phyloP scores from a whole-genome alignment of 2,329 filamentous ascomycete species.

The Sporothrix euskadiensis region DNA sequence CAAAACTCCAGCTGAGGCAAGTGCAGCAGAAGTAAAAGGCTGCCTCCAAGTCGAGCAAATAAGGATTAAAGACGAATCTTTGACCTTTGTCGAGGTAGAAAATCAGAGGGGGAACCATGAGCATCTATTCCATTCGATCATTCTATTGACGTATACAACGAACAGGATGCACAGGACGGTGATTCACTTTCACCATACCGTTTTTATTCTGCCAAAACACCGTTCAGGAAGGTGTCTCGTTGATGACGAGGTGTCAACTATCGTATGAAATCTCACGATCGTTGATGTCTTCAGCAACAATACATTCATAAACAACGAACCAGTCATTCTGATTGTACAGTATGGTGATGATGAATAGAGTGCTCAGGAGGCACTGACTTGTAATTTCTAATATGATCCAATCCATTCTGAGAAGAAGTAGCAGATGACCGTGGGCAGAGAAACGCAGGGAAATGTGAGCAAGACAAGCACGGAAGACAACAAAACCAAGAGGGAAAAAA shows the following conservation, averaged over 20 bases:
- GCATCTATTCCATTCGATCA: background rate
- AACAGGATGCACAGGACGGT: background rate
- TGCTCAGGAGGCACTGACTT: background rate
- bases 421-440: background rate
- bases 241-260: background rate
- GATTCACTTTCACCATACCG: background rate
- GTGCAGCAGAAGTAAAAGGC: background rate
- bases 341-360: background rate
- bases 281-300: too few relatives aligned
- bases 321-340: too few relatives aligned
- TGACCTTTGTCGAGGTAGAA: background rate
- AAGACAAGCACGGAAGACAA: background rate
- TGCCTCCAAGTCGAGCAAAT: too few relatives aligned
- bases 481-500: background rate
- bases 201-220: background rate
- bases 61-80: too few relatives aligned
- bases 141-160: background rate
- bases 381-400: slow-evolving; percentile 11
- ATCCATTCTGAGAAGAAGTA: background rate
- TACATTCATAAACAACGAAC: too few relatives aligned
- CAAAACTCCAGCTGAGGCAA: background rate
- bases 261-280: too few relatives aligned
- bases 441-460: background rate
- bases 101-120: background rate
- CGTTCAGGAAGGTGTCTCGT: background rate